These are phyloP conservation scores for Trichoderma erinaceum DNA, from an alignment of 495 filamentous ascomycete species.

Conservation along the genomic window DNA sequence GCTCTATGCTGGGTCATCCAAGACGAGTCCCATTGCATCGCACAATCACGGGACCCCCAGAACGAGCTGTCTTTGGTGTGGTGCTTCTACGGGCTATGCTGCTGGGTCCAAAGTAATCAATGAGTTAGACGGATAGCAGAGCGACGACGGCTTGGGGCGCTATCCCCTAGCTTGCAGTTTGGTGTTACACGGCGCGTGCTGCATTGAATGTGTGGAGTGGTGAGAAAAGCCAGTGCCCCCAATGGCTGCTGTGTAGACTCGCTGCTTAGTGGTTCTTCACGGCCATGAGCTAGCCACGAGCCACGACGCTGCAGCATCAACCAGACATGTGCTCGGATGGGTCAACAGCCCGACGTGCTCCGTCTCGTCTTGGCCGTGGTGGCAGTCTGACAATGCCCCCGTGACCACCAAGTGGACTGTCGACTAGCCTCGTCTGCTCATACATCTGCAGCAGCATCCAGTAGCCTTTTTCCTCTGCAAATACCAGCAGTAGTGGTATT, in stretches of 20 bases:
- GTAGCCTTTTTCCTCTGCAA: background rate
- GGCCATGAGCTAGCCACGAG: background rate
- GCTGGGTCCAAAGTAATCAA: background rate
- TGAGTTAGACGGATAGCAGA: background rate
- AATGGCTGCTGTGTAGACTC: background rate
- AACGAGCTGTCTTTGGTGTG: background rate
- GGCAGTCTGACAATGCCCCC: constrained; percentile 8
- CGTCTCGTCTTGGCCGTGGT: constrained; percentile 5
- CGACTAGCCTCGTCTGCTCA: background rate
- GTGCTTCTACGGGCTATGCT: constrained; percentile 4
- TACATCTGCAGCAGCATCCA: background rate
- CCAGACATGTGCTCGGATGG: constrained; percentile 5
- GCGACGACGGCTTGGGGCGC: background rate
- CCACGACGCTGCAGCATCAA: background rate
- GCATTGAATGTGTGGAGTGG: background rate
- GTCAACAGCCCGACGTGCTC: background rate
- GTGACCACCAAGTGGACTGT: constrained; percentile 1
- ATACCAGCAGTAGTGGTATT: background rate
- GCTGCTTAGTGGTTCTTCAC: background rate
- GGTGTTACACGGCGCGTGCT: constrained; percentile 2
- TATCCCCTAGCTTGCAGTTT: background rate
- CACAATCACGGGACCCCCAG: background rate
- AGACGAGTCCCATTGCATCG: background rate
- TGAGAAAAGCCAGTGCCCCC: background rate
- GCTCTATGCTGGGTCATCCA: background rate